These are phyloP conservation scores for Agaricales sp. DNA, from an alignment of 1,284 basidiomycete species.

Conservation along the genomic window DNA sequence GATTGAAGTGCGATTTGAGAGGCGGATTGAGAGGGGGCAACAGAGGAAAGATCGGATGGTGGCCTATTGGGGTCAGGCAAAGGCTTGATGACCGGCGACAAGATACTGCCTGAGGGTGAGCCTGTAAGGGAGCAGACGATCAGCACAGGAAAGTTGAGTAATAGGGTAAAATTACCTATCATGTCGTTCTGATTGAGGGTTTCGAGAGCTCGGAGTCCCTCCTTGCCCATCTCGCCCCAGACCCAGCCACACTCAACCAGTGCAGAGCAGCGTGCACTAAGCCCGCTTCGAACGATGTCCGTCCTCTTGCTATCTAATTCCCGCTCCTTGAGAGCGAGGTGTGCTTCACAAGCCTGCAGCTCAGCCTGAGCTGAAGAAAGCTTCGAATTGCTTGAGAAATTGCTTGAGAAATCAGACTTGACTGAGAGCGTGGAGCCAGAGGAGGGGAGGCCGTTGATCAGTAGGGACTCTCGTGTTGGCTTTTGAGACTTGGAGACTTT, in stretches of 20 bases:
- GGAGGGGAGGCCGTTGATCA: constrained; percentile 20
- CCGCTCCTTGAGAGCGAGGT: constrained; percentile 55
- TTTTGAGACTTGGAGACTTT: constrained; percentile 59
- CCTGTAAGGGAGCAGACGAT: no score
- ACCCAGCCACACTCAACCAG: constrained; percentile 56
- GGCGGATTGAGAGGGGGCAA: constrained; percentile 58
- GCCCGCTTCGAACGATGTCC: constrained; percentile 44
- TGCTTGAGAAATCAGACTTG: constrained; percentile 21
- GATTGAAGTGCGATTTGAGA: constrained; percentile 33
- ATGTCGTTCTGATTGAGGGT: neutral
- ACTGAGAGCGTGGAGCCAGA: constrained; percentile 24
- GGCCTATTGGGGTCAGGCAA: constrained; percentile 15
- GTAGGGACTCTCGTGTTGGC: constrained; percentile 32
- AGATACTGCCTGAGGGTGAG: constrained; percentile 11
- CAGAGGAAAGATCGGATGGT: constrained; percentile 37
- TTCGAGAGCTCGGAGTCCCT: constrained; percentile 30
- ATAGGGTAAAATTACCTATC: neutral
- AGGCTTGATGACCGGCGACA: constrained; percentile 15
- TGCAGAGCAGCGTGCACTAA: constrained; percentile 49
- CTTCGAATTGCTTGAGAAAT: constrained; percentile 30
- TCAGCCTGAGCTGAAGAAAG: constrained; percentile 59
- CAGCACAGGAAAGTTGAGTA: constrained; percentile 9
- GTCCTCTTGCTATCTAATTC: constrained; percentile 44
- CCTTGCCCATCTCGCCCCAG: constrained; percentile 58
- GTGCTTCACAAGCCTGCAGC: constrained; percentile 67